phyloP scores from a whole-genome alignment of 331 rosid species.

The Malus hybrid region DNA sequence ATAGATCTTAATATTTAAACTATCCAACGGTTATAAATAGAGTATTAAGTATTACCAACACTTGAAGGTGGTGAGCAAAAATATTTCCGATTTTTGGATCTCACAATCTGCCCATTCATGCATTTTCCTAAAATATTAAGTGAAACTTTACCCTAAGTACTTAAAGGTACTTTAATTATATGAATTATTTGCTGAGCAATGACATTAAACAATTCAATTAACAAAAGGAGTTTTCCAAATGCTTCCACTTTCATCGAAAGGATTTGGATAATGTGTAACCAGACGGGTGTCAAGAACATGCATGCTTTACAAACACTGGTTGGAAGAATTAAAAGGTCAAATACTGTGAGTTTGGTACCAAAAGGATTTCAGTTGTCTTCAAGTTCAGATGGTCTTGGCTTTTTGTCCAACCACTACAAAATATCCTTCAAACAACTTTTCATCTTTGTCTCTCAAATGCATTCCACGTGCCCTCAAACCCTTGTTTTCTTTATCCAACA shows the following conservation, averaged over 20 bases:
- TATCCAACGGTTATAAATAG: too few species aligned
- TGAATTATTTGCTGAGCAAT: background rate
- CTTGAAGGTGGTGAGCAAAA: too few species aligned
- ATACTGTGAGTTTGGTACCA: background rate
- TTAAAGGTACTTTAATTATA: conserved; percentile 15
- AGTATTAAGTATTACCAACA: too few species aligned
- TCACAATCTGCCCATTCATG: background rate
- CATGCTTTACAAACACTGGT: background rate
- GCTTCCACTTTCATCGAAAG: conserved; percentile 12
- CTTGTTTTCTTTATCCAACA: background rate
- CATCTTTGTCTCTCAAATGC: conserved; percentile 46
- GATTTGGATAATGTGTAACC: background rate
- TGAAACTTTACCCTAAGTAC: conserved; percentile 19
- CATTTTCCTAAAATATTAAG: background rate
- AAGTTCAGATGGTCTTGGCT: conserved; percentile 12
- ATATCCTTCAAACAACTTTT: conserved; percentile 24
- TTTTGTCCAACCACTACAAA: conserved; percentile 10
- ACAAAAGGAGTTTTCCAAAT: background rate
- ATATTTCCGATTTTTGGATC: background rate
- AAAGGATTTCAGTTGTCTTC: background rate
- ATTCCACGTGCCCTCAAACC: conserved; percentile 50
- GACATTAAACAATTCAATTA: conserved; percentile 11
- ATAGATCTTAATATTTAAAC: too few species aligned
- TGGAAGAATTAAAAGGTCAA: background rate
- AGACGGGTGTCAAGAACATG: background rate